Evolutionary conservation across 371 early-diverging fungal genomes (phyloP).

Genomic region (Dinochytrium kinnereticum): DNA sequence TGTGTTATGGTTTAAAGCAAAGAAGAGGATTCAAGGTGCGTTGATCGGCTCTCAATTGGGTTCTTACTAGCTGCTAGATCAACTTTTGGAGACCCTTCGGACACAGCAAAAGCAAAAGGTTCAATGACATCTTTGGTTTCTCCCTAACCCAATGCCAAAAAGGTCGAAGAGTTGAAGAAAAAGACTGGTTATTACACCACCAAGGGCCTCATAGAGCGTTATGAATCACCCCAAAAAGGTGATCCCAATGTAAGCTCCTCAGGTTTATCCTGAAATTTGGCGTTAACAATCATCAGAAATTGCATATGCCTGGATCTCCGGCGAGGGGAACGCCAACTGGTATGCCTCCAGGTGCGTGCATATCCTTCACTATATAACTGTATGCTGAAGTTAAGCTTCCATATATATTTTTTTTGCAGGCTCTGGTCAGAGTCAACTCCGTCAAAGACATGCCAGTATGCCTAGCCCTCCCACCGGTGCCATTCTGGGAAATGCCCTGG

Average conservation of each 20-base stretch:
- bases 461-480: not conserved
- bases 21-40: conserved; percentile 27
- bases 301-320: not conserved
- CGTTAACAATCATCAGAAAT: not conserved
- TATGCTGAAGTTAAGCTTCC: not conserved
- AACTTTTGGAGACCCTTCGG: conserved; percentile 56
- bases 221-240: conserved; percentile 61
- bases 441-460: conserved; percentile 5
- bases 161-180: conserved; percentile 87
- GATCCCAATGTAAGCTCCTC: not conserved
- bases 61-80: conserved; percentile 33
- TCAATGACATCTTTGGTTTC: not conserved
- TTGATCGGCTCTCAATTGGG: not conserved
- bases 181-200: conserved; percentile 87
- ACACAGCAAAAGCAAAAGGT: conserved; percentile 66
- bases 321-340: not conserved
- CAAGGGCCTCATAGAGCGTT: conserved; percentile 88
- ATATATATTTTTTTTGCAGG: not conserved
- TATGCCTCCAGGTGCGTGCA: not conserved
- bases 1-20: conserved; percentile 33
- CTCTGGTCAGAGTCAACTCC: not conserved
- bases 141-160: not conserved
- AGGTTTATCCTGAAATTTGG: not conserved
- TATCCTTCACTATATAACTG: not conserved
- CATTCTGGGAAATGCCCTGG: not conserved